Evolutionary conservation across 1,139 yeast genomes (phyloP).

Genomic region (Yamadazyma dendronema): DNA sequence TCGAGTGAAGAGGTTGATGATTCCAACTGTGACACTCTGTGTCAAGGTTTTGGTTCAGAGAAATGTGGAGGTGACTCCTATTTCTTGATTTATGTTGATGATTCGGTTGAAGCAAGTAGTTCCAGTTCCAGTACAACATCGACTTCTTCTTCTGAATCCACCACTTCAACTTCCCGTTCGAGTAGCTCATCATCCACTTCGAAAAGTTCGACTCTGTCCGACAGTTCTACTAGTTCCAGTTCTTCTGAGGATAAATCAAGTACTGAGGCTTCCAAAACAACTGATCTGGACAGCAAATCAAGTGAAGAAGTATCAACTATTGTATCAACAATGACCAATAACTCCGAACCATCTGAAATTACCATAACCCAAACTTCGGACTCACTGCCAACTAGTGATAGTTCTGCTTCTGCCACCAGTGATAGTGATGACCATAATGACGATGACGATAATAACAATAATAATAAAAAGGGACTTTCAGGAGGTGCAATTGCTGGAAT

Average conservation of each 20-base stretch:
- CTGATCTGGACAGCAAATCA: slow-evolving; percentile 2
- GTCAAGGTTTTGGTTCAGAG: slow-evolving; percentile 58
- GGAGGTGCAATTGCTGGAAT: slow-evolving; percentile 76
- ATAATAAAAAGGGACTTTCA: slow-evolving; percentile 28
- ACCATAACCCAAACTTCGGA: slow-evolving; percentile 23
- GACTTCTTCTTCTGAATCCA: slow-evolving; percentile 13
- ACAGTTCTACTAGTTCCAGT: slow-evolving; percentile 4
- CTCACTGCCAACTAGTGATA: slow-evolving; percentile 11
- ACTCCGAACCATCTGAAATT: slow-evolving; percentile 20
- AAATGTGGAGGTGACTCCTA: slow-evolving; percentile 63
- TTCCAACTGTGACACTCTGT: slow-evolving; percentile 45
- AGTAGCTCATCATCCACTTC: slow-evolving; percentile 12
- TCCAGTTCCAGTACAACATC: slow-evolving; percentile 14
- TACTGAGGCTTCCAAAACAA: neutral
- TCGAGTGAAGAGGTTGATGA: slow-evolving; percentile 26
- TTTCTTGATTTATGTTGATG: slow-evolving; percentile 47
- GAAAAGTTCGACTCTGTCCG: slow-evolving; percentile 7
- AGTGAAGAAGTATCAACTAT: slow-evolving; percentile 15
- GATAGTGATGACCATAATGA: slow-evolving; percentile 6
- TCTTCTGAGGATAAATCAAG: neutral
- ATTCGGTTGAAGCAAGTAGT: slow-evolving; percentile 20
- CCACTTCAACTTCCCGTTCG: slow-evolving; percentile 9
- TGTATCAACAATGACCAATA: slow-evolving; percentile 23
- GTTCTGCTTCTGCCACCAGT: slow-evolving; percentile 2
- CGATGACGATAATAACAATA: slow-evolving; percentile 4